Conservation (phyloP, 306 rosid genomes). For the Prunus padus region DNA sequence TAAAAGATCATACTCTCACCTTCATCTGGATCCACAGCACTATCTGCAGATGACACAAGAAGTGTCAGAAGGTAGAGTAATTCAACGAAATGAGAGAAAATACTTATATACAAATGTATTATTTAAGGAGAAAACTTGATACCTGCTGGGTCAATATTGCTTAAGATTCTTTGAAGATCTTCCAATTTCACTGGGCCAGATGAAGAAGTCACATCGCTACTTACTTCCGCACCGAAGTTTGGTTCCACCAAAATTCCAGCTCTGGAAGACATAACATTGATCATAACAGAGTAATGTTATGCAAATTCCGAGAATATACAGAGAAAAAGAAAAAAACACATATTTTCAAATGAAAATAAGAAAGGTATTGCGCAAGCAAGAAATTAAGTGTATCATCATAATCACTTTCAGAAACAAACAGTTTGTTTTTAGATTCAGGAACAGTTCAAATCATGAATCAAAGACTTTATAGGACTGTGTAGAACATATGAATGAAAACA, state of each 20-base stretch:
- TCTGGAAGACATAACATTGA: slow-evolving; percentile 18
- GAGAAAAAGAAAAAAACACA: not conserved
- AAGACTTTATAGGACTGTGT: not conserved
- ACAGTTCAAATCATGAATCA: not conserved
- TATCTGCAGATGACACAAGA: slow-evolving; percentile 51
- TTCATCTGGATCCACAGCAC: slow-evolving; percentile 69
- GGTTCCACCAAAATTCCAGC: slow-evolving; percentile 55
- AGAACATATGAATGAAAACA: not conserved
- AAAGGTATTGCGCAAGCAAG: too few species aligned
- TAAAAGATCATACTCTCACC: slow-evolving; percentile 47
- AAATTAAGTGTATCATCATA: not conserved
- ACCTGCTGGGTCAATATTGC: slow-evolving; percentile 82
- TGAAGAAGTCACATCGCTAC: slow-evolving; percentile 55
- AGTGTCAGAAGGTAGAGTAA: slow-evolving; percentile 34
- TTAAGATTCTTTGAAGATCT: slow-evolving; percentile 84
- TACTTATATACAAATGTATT: not conserved
- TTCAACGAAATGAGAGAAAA: not conserved
- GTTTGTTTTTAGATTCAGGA: not conserved
- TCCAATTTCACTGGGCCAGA: slow-evolving; percentile 81
- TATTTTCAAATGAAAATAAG: not conserved
- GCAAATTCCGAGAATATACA: not conserved
- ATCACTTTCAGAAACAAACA: not conserved
- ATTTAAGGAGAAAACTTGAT: slow-evolving; percentile 11
- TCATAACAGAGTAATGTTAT: not conserved
- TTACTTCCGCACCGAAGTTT: slow-evolving; percentile 56